Base-by-base conservation (phyloP, 2,329 filamentous ascomycete species). In the Didymella glomerata region DNA sequence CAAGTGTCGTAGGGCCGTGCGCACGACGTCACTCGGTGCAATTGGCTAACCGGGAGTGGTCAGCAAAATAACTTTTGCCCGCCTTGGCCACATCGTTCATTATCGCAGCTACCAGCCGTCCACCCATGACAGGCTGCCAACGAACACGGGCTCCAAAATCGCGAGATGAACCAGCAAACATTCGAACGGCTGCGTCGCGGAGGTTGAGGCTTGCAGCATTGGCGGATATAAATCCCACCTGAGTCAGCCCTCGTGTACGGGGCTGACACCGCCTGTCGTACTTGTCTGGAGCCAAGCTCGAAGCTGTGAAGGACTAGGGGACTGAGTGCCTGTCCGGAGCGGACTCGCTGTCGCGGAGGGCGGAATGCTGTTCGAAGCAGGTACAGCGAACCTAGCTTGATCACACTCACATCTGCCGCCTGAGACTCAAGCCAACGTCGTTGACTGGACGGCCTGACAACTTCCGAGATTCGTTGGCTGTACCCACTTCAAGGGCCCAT, bases 41-140 rank as follows among this genome's bases (percentile, higher is more conserved):
- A 38, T 16, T 32, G n/a, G 28, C 53, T 50, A 38, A 45, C 40
- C 58, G 61, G 61, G 66, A 67, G 57, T 59, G 48, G 54, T 56
- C 48, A 68, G 57, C 36, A 40, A 18, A 64, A 27, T 36, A 46
- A 59, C 58, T 41, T 18, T 54, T 40, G 46, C 44, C 25, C 34
- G 60, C 44, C 71, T 73, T 72, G 70, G 70, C 69, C 61, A 60
- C 66, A 68, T 67, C 36, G 32, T 48, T 60, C 32, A 50, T 51
- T 51, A 51, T 51, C 11, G 48, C 56, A 53, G 59, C 61, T 67
- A 64, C 46, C 54, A 60, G 47, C 48, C 18, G 36, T 40, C 60
- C 56, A 18, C 34, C 51, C 61, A 64, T 50, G 57, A 61, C 59
- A 63, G 48, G 61, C 49, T 55, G 61, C 49, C 57, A 27, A 47